These are phyloP conservation scores for Dothideomycetidae sp. DNA, from an alignment of 2,329 filamentous ascomycete species.

Conservation along the genomic window DNA sequence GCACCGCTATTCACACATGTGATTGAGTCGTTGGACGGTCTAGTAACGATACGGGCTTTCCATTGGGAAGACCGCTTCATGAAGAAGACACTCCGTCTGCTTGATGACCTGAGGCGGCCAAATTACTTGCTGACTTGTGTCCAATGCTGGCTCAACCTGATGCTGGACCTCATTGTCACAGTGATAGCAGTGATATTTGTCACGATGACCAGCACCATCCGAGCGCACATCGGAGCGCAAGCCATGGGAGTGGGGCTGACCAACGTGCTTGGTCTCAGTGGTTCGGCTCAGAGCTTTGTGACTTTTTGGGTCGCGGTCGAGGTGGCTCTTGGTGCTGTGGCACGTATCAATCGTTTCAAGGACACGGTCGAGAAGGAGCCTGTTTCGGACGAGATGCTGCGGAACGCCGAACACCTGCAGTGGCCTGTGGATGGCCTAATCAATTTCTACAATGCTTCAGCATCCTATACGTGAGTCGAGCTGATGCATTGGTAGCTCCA, in stretches of 20 bases:
- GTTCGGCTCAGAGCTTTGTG: conserved; percentile 34
- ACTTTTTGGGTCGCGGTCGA: conserved; percentile 41
- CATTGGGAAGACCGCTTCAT: conserved; percentile 30
- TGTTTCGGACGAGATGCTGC: conserved; percentile 37
- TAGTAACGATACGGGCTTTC: conserved; percentile 40
- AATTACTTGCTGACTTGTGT: conserved; percentile 32
- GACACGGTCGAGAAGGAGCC: conserved; percentile 32
- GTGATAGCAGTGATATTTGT: conserved; percentile 22
- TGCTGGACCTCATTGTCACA: conserved; percentile 28
- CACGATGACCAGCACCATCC: conserved; percentile 19
- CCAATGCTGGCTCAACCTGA: conserved; percentile 31
- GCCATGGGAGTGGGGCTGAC: conserved; percentile 38
- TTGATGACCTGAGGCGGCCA: conserved; percentile 30
- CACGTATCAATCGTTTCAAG: conserved; percentile 37
- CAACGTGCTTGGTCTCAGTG: conserved; percentile 38
- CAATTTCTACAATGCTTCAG: conserved; percentile 50
- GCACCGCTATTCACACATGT: conserved; percentile 28
- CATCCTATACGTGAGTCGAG: conserved; percentile 13
- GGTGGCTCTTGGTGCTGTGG: conserved; percentile 40
- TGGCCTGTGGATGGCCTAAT: conserved; percentile 65
- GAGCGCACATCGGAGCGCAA: conserved; percentile 30
- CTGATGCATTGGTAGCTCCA: neutral
- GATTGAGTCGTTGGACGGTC: conserved; percentile 26
- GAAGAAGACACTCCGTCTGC: conserved; percentile 24
- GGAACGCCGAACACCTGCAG: conserved; percentile 43